phyloP scores from a whole-genome alignment of 169 alveolate genomes.

The Cryptosporidium ryanae region DNA sequence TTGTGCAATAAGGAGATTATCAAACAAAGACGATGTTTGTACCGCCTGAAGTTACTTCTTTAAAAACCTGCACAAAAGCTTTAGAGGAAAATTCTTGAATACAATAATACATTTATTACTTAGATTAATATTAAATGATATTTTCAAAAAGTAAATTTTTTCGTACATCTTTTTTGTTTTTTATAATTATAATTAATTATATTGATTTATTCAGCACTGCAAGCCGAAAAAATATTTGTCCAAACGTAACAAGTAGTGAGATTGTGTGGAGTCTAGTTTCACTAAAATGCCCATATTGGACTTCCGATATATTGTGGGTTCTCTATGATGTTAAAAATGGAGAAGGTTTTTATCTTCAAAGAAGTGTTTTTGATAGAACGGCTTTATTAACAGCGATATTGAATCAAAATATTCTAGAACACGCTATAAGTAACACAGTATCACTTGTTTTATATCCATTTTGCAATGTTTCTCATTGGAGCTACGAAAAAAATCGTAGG shows the following conservation, averaged over 20 bases:
- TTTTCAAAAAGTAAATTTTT: background rate
- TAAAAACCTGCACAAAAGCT: background rate
- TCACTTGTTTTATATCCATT: constrained; percentile 48
- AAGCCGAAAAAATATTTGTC: too few relatives aligned
- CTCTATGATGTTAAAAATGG: constrained; percentile 62
- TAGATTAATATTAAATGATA: background rate
- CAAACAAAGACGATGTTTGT: background rate
- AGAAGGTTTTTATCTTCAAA: constrained; percentile 69
- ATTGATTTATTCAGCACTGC: too few relatives aligned
- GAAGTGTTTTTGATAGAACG: constrained; percentile 53
- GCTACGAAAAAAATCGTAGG: constrained; percentile 24
- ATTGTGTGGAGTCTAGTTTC: background rate
- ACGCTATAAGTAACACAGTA: background rate
- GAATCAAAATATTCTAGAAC: background rate
- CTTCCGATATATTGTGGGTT: constrained; percentile 13
- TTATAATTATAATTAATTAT: too few relatives aligned
- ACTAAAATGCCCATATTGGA: constrained; percentile 49
- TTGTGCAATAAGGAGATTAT: constrained; percentile 55
- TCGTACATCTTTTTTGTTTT: too few relatives aligned
- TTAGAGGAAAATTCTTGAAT: background rate
- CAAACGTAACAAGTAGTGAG: background rate
- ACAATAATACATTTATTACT: background rate
- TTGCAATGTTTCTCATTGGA: constrained; percentile 70
- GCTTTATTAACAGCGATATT: constrained; percentile 13
- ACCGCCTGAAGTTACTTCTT: constrained; percentile 38